A percentile compares a stretch with the other conserved stretches of the same genome.
Evolutionary conservation across 1,139 yeast species (phyloP).

Genomic region (Geotrichum fermentans): DNA sequence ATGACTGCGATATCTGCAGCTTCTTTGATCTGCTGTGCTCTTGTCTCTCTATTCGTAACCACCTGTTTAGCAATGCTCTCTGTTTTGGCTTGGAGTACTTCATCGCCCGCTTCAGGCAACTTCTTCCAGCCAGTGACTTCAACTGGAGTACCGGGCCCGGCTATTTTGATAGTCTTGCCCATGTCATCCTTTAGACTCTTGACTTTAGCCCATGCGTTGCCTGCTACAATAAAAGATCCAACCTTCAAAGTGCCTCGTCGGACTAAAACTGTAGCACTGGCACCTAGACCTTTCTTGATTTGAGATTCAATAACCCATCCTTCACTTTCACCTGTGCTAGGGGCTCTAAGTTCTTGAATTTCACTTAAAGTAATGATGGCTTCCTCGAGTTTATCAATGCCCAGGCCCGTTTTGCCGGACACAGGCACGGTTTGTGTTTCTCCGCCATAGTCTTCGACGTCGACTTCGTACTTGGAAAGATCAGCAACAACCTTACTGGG

Average conservation of each 20-base stretch:
- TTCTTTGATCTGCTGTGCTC: constrained; percentile 56
- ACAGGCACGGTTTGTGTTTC: constrained; percentile 87
- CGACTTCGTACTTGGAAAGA: constrained; percentile 69
- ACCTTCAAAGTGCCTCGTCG: constrained; percentile 69
- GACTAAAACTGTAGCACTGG: constrained; percentile 78
- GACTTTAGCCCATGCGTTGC: constrained; percentile 80
- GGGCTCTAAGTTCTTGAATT: constrained; percentile 71
- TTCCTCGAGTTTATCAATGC: constrained; percentile 86
- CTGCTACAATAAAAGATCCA: constrained; percentile 76
- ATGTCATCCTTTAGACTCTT: constrained; percentile 73
- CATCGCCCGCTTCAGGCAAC: constrained; percentile 88
- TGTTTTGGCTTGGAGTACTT: constrained; percentile 65
- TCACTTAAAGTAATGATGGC: constrained; percentile 84
- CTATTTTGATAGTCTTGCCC: constrained; percentile 59
- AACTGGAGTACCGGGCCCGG: constrained; percentile 87
- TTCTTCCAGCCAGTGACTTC: constrained; percentile 95
- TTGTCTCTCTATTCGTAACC: constrained; percentile 54
- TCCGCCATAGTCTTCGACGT: constrained; percentile 91
- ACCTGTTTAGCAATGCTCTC: constrained; percentile 77
- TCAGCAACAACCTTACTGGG: constrained; percentile 72
- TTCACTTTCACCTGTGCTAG: constrained; percentile 51
- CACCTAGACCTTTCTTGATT: constrained; percentile 77
- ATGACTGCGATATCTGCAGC: constrained; percentile 63
- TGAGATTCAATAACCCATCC: constrained; percentile 91
- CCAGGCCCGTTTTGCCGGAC: constrained; percentile 79